These are phyloP conservation scores for Colletotrichum tropicale DNA, from an alignment of 2,329 filamentous ascomycete genomes.

Conservation along the genomic window DNA sequence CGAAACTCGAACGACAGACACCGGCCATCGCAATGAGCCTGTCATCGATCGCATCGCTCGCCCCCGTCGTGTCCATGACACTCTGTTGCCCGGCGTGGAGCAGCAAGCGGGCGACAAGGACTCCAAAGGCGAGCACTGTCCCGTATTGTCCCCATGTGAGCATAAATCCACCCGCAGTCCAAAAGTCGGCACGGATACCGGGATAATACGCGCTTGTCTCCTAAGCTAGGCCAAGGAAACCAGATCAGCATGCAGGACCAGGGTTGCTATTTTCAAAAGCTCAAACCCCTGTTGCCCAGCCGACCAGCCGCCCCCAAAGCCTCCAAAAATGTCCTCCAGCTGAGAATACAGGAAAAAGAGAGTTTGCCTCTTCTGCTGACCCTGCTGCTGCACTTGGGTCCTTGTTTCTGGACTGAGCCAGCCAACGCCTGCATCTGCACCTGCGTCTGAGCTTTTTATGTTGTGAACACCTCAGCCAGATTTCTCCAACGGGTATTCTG, in stretches of 20 bases:
- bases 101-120: background rate
- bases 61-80: background rate
- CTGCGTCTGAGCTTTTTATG: background rate
- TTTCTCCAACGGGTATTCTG: background rate
- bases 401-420: background rate
- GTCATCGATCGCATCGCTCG: background rate
- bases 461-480: background rate
- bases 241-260: constrained; percentile 19
- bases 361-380: constrained; percentile 2
- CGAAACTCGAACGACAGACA: background rate
- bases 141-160: background rate
- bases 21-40: background rate
- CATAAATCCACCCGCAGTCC: background rate
- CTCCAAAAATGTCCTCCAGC: background rate
- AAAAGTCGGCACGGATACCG: background rate
- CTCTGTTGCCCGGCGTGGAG: background rate
- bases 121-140: background rate
- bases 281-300: constrained; percentile 14
- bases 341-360: background rate
- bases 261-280: constrained; percentile 15
- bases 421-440: background rate
- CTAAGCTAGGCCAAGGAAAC: constrained; percentile 3
- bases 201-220: background rate
- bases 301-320: constrained; percentile 10
- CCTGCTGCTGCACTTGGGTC: background rate